Conservation (phyloP, 805 yeast species). For the Candida broadrunensis region DNA sequence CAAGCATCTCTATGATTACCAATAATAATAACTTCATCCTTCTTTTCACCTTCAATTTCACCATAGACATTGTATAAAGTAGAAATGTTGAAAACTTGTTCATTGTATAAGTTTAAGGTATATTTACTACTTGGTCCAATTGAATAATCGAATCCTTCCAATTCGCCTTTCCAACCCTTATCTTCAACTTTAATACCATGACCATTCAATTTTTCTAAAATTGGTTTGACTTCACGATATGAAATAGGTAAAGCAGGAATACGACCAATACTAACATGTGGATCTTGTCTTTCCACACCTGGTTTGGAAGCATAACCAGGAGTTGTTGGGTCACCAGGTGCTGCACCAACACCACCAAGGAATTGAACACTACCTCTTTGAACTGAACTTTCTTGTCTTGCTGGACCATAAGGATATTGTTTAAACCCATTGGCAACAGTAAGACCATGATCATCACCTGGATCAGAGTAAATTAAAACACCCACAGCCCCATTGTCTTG, state of each 20-base stretch:
- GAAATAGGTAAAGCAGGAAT: slow-evolving; percentile 45
- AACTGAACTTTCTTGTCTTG: slow-evolving; percentile 58
- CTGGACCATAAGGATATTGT: slow-evolving; percentile 63
- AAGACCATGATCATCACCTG: slow-evolving; percentile 56
- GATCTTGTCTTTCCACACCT: slow-evolving; percentile 32
- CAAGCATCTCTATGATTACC: slow-evolving; percentile 48
- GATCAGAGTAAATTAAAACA: slow-evolving; percentile 55
- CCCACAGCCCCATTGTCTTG: slow-evolving; percentile 62
- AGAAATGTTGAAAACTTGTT: slow-evolving; percentile 38
- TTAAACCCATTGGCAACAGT: slow-evolving; percentile 54
- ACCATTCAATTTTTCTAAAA: slow-evolving; percentile 38
- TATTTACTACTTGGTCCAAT: slow-evolving; percentile 37
- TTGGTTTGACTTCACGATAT: slow-evolving; percentile 43
- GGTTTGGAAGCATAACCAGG: slow-evolving; percentile 65
- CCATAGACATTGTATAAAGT: slow-evolving; percentile 44
- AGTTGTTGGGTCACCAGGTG: slow-evolving; percentile 78
- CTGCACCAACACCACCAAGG: slow-evolving; percentile 45
- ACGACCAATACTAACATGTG: slow-evolving; percentile 29
- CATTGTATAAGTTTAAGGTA: slow-evolving; percentile 38
- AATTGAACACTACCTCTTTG: slow-evolving; percentile 61
- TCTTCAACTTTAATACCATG: slow-evolving; percentile 28
- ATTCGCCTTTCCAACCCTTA: slow-evolving; percentile 36
- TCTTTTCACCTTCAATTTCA: slow-evolving; percentile 37
- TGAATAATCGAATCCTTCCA: slow-evolving; percentile 36
- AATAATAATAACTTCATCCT: slow-evolving; percentile 38